Base-by-base conservation (phyloP, 2,329 filamentous ascomycete species). In the Alternaria tenuissima region DNA sequence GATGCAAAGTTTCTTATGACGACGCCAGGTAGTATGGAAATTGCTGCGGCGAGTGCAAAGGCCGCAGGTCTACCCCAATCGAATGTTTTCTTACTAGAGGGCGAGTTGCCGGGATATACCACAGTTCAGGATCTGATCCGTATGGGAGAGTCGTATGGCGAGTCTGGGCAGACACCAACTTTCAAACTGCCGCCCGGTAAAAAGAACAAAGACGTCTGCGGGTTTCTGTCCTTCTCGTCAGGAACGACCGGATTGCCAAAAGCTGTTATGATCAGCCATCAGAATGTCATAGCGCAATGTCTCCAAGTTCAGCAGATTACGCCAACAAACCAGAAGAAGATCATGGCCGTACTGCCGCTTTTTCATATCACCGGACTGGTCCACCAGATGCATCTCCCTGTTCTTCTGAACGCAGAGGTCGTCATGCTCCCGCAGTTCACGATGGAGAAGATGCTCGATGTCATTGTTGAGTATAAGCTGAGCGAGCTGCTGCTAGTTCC, bases 401-500 rank as follows among this genome's bases (percentile, higher is more conserved):
- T 90, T 28, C 74, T 87, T 8, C 78, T 89, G 42, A 90, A 91
- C 69, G 86, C 86, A n/a, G 84, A 89, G 66, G 87, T 90, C 30
- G 83, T 87, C 71, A 88, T 91, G 82, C 81, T 90, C 1, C 86
- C 87, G 0, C 75, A 81, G 6, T 91, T 91, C 76, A 87, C 83
- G n/a, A 87, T 86, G 14, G 77, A 83, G 32, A 69, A 74, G 0
- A 87, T 82, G 73, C 78, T 87, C 36, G 71, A 77, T 34, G 75
- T 78, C 0, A 77, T 81, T 28, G 79, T 83, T 44, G 79, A 81
- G 43, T 85, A 84, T 65, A 63, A 79, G 16, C 79, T 86, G 46
- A 83, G 80, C 0, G 86, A 88, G 53, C 67, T 86, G 1, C 65
- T 75, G 0, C 68, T 85, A 6, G 86, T 88, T 0, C 86, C 86